A percentile compares a stretch with the other conserved stretches of the same genome.
phyloP scores from a whole-genome alignment of 176 grass and related monocot species.

The Oryza rufipogon region DNA sequence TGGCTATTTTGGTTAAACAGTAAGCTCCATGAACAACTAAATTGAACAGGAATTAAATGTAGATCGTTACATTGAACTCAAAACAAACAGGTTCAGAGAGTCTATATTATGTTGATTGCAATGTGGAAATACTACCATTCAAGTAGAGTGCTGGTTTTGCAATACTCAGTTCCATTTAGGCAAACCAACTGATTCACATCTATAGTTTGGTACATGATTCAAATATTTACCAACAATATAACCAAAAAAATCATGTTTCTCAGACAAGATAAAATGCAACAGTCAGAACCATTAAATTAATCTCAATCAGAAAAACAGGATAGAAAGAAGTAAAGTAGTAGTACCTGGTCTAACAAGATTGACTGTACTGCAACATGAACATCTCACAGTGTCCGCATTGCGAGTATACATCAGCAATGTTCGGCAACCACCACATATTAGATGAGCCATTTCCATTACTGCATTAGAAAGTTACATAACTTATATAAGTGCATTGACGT shows the following conservation, averaged over 20 bases:
- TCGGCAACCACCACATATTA: conserved; percentile 82
- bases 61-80: background rate
- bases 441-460: conserved; percentile 83
- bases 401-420: conserved; percentile 87
- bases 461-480: conserved; percentile 36
- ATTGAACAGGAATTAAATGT: background rate
- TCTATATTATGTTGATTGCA: background rate
- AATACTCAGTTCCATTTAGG: background rate
- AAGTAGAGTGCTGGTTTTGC: background rate
- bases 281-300: background rate
- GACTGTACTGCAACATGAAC: conserved; percentile 86
- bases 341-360: conserved; percentile 84
- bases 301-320: background rate
- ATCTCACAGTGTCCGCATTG: conserved; percentile 77
- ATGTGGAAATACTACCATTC: conserved; percentile 5
- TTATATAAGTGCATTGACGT: conserved; percentile 30
- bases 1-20: background rate
- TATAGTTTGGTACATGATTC: background rate
- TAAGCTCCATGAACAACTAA: conserved; percentile 7
- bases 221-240: background rate
- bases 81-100: background rate
- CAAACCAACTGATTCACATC: background rate
- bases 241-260: background rate
- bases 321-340: conserved; percentile 18
- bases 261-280: background rate